Conservation (phyloP, 495 filamentous ascomycete species). For the Saxispiralis lemnorum region DNA sequence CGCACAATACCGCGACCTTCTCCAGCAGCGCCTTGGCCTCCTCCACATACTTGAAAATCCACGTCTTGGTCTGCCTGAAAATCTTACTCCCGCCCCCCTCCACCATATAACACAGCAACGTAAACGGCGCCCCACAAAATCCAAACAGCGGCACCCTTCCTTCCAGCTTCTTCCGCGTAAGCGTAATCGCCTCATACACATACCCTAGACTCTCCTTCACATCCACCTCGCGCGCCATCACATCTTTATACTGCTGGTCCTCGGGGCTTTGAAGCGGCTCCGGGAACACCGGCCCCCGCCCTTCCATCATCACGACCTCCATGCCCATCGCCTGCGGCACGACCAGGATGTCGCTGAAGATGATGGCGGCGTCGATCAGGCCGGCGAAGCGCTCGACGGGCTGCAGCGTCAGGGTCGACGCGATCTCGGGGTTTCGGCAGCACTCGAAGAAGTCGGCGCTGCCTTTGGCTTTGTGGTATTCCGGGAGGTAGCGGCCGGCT, state of each 20-base stretch:
- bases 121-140: slow-evolving; percentile 98
- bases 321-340: slow-evolving; percentile 97
- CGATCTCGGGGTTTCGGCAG: slow-evolving; percentile 81
- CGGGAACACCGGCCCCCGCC: slow-evolving; percentile 88
- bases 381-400: slow-evolving; percentile 81
- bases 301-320: slow-evolving; percentile 89
- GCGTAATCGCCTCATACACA: slow-evolving; percentile 83
- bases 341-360: slow-evolving; percentile 96
- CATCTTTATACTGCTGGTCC: slow-evolving; percentile 60
- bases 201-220: slow-evolving; percentile 73
- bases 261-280: slow-evolving; percentile 58
- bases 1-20: slow-evolving; percentile 81
- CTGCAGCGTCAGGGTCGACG: slow-evolving; percentile 80
- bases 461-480: slow-evolving; percentile 90
- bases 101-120: slow-evolving; percentile 93
- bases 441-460: slow-evolving; percentile 86
- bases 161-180: slow-evolving; percentile 72
- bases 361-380: slow-evolving; percentile 90
- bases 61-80: slow-evolving; percentile 80
- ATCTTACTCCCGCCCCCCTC: slow-evolving; percentile 90
- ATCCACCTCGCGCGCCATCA: slow-evolving; percentile 63
- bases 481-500: slow-evolving; percentile 92
- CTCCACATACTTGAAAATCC: slow-evolving; percentile 78
- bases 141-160: slow-evolving; percentile 84
- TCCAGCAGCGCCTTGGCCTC: slow-evolving; percentile 64